These are phyloP conservation scores for Ophiorrhiza pumila DNA, from an alignment of 257 asterid genomes.

Conservation along the genomic window DNA sequence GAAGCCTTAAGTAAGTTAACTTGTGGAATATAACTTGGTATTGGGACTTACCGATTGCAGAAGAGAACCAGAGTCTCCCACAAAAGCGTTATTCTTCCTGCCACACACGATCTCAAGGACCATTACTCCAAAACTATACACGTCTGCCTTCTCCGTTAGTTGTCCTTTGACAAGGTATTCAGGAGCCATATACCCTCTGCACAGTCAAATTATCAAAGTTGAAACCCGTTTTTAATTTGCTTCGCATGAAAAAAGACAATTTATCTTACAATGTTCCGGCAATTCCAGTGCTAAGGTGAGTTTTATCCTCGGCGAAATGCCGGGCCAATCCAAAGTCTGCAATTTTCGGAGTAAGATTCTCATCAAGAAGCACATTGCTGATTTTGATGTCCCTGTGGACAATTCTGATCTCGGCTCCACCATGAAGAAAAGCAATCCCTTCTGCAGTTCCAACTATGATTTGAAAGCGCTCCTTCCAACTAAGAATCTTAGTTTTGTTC, in stretches of 20 bases:
- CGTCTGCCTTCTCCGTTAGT: constrained; percentile 94
- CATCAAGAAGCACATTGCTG: constrained; percentile 82
- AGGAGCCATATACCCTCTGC: constrained; percentile 98
- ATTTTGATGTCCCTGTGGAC: constrained; percentile 85
- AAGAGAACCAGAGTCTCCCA: constrained; percentile 65
- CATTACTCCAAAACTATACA: constrained; percentile 77
- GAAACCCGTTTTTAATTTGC: not conserved
- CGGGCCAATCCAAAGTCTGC: constrained; percentile 96
- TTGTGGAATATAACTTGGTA: not conserved
- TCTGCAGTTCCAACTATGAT: constrained; percentile 78
- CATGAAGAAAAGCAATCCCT: constrained; percentile 78
- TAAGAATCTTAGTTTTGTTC: constrained; percentile 43
- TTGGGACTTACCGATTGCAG: constrained; percentile 52
- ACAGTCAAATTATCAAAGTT: not conserved
- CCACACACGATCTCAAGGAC: constrained; percentile 80
- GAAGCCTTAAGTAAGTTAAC: not conserved
- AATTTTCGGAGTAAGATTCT: constrained; percentile 56
- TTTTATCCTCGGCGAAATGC: constrained; percentile 64
- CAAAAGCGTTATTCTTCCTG: constrained; percentile 68
- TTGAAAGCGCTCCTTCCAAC: constrained; percentile 69
- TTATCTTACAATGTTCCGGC: constrained; percentile 91
- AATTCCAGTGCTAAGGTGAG: constrained; percentile 89
- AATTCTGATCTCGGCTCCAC: constrained; percentile 55
- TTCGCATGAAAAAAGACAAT: not conserved
- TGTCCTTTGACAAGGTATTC: constrained; percentile 92